Evolutionary conservation across 2,329 filamentous ascomycete genomes (phyloP), one percentile per base, ranked within the genome.

Genomic region (Penicillium sumatraense): DNA sequence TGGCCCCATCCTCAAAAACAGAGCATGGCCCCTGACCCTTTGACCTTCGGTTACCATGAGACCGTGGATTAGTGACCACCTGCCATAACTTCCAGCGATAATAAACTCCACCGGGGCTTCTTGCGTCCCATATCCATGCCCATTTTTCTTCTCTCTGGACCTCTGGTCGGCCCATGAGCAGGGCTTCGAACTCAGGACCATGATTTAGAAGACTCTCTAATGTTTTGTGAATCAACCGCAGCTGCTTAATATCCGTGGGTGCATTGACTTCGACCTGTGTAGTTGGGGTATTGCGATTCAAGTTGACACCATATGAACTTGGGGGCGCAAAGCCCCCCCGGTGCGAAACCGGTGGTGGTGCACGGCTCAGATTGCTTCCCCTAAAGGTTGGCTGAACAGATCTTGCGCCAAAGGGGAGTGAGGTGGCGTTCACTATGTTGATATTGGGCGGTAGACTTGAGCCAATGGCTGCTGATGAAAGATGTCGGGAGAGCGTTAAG

Each of bases 41-140:
- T 3, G 77, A 61, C 40, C 57, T 66, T 41, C 63, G 66, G 55
- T 57, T 66, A 58, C 58, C 67, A 49, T 61, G 67, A 21, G 68
- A 75, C 3, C 81, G 78, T 1, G 81, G 81, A 4, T 87, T 87
- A 1, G 89, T 92, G n/a, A 93, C 80, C 8, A 93, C 82, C 64
- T 95, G 87, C 90, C 93, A 97, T 41, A 98, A 70, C 41, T 91
- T 86, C 89, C 91, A 98, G 40, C 95, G 87, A 73, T 98, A 98
- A 83, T 93, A 99, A 14, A 96, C 84, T 14, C 89, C 93, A 23
- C 86, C 92, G 59, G 83, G 80, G 67, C 87, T 93, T 61, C 87
- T 84, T 18, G 92, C 84, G 71, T 98, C 89, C 88, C 91, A 99
- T 5, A 99, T 80, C 90, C 93, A 99, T 0, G 92, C 89, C 87